These are phyloP conservation scores for Lodderomyces metapsilosis DNA, from an alignment of 1,139 yeast species.

Conservation along the genomic window DNA sequence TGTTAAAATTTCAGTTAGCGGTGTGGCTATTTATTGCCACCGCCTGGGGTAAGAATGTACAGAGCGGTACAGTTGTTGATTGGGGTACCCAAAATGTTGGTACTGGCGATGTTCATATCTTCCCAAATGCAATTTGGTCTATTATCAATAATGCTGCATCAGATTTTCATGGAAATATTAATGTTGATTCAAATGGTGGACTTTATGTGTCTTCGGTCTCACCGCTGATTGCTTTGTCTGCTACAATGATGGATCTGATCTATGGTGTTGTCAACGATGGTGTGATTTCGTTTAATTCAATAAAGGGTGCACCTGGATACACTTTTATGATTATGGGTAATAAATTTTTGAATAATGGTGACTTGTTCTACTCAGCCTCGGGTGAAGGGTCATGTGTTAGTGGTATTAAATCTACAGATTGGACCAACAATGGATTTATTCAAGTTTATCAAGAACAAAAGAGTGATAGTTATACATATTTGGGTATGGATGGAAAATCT, in stretches of 20 bases:
- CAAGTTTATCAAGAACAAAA: conserved; percentile 22
- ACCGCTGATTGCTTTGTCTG: conserved; percentile 13
- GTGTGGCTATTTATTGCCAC: not conserved
- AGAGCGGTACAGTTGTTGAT: conserved; percentile 6
- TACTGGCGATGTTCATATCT: conserved; percentile 25
- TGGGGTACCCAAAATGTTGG: conserved; percentile 18
- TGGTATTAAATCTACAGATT: conserved; percentile 20
- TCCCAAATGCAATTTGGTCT: conserved; percentile 32
- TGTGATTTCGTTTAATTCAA: conserved; percentile 22
- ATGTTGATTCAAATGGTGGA: too few species aligned
- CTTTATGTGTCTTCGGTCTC: conserved; percentile 17
- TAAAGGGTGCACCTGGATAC: conserved; percentile 18
- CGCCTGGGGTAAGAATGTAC: not conserved
- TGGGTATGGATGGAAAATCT: conserved; percentile 21
- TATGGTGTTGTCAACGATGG: conserved; percentile 22
- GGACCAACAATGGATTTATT: conserved; percentile 28
- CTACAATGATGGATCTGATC: conserved; percentile 13
- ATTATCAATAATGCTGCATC: conserved; percentile 28
- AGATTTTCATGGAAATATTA: conserved; percentile 23
- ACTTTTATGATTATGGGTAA: conserved; percentile 19
- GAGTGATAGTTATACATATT: conserved; percentile 18
- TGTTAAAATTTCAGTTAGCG: not conserved
- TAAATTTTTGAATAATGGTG: conserved; percentile 27
- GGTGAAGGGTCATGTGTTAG: conserved; percentile 21
- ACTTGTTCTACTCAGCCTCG: conserved; percentile 26